phyloP scores from a whole-genome alignment of 106 monocot genomes.

The Apostasia shenzhenica region DNA sequence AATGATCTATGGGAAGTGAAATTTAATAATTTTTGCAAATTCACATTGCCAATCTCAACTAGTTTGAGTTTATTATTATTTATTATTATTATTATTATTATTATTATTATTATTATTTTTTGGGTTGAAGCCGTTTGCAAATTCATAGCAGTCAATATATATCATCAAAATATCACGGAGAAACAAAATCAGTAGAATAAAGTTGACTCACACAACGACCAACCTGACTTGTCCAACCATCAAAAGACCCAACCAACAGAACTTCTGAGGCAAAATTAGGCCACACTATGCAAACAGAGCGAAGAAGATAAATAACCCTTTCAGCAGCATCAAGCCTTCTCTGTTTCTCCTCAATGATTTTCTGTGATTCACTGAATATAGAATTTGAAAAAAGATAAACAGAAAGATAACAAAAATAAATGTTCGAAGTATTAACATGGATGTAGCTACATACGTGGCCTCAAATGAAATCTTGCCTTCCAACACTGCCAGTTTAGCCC shows the following conservation, averaged over 20 bases:
- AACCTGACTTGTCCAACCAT: conserved; percentile 90
- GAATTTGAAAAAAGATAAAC: neutral
- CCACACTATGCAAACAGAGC: conserved; percentile 51
- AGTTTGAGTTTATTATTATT: too few relatives aligned
- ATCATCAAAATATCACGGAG: too few relatives aligned
- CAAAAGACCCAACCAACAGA: conserved; percentile 80
- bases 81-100: too few relatives aligned
- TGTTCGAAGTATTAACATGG: neutral
- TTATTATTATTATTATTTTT: too few relatives aligned
- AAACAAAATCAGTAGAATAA: too few relatives aligned
- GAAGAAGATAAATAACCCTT: conserved; percentile 35
- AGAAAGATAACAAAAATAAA: neutral
- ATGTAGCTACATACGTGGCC: conserved; percentile 36
- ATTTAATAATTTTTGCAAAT: too few relatives aligned
- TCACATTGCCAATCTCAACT: too few relatives aligned
- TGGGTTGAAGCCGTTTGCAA: too few relatives aligned
- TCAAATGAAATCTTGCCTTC: conserved; percentile 73
- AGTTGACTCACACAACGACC: conserved; percentile 5
- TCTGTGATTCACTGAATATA: conserved; percentile 37
- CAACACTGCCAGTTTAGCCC: conserved; percentile 58
- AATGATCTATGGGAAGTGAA: too few relatives aligned
- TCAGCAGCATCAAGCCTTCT: conserved; percentile 41
- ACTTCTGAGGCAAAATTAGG: conserved; percentile 74
- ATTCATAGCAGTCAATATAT: too few relatives aligned
- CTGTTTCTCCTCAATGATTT: conserved; percentile 44